Evolutionary conservation across 208 protist genomes (phyloP).

Genomic region (Willaertia magna): DNA sequence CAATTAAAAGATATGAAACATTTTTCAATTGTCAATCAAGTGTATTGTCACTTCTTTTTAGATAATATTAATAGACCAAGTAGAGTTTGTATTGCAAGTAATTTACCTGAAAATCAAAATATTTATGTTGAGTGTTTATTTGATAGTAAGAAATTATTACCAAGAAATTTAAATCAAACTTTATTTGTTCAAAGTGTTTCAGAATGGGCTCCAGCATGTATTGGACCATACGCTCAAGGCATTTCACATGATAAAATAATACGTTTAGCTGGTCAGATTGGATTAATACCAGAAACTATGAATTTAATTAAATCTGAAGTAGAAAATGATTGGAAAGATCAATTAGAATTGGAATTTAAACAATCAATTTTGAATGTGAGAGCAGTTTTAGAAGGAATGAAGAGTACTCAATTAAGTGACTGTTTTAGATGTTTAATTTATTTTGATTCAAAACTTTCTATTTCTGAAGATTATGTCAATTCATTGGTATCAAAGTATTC

Average conservation of each 20-base stretch:
- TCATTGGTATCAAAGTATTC: too few species aligned
- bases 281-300: background rate
- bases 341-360: background rate
- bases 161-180: background rate
- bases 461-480: too few species aligned
- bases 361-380: background rate
- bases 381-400: background rate
- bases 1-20: slow-evolving; percentile 3
- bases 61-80: slow-evolving; percentile 16
- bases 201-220: slow-evolving; percentile 65
- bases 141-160: background rate
- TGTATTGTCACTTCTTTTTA: slow-evolving; percentile 18
- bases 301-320: background rate
- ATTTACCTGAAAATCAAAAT: background rate
- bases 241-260: background rate
- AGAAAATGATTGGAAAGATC: background rate
- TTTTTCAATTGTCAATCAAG: background rate
- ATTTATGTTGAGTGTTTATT: background rate
- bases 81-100: slow-evolving; percentile 24
- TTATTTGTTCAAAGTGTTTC: slow-evolving; percentile 74
- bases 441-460: background rate
- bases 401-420: background rate
- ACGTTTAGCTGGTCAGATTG: background rate
- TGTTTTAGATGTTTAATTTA: background rate
- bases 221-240: slow-evolving; percentile 64